These are phyloP conservation scores for Ophiostoma quercus DNA, from an alignment of 2,329 filamentous ascomycete species.

Conservation along the genomic window DNA sequence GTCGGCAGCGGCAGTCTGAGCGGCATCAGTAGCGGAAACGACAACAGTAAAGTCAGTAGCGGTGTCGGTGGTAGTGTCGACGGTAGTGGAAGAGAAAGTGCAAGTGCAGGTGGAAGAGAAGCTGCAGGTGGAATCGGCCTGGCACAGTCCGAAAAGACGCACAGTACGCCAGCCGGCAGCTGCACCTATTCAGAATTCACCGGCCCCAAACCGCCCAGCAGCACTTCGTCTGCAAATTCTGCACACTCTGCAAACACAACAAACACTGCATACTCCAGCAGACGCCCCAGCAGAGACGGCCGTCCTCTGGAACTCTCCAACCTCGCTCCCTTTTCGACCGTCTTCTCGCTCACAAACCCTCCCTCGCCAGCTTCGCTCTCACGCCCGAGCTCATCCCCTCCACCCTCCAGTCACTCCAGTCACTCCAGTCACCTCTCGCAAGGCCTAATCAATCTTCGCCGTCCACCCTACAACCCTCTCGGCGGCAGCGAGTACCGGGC, in stretches of 20 bases:
- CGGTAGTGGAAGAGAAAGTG: background rate
- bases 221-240: background rate
- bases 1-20: background rate
- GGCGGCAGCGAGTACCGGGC: constrained; percentile 7
- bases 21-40: background rate
- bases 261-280: background rate
- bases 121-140: background rate
- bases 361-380: background rate
- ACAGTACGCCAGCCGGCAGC: background rate
- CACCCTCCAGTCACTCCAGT: background rate
- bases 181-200: background rate
- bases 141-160: background rate
- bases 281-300: background rate
- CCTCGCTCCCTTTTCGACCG: background rate
- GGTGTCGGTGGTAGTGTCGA: background rate
- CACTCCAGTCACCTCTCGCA: background rate
- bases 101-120: background rate
- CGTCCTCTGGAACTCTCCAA: constrained; percentile 1
- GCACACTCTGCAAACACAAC: no score
- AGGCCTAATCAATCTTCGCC: background rate
- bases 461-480: background rate
- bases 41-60: background rate
- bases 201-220: background rate
- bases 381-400: background rate
- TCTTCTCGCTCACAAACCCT: background rate